Evolutionary conservation across 306 rosid genomes (phyloP).

Genomic region (Cyamopsis tetragonoloba): DNA sequence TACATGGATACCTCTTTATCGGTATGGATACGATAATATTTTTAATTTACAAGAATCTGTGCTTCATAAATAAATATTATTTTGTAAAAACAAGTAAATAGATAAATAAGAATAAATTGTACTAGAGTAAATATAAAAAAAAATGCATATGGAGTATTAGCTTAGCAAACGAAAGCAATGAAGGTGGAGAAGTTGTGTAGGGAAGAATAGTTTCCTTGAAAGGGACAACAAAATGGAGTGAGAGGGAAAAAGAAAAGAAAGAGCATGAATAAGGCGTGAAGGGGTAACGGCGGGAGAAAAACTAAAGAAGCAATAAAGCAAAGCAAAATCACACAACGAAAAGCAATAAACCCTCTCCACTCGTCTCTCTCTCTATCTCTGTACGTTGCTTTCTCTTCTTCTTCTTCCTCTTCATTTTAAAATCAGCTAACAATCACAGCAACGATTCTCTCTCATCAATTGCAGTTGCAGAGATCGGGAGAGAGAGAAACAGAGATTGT

Average conservation of each 20-base stretch:
- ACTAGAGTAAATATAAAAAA: no score
- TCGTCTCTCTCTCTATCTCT: neutral
- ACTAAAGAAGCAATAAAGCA: constrained; percentile 15
- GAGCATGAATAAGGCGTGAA: neutral
- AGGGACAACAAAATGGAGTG: constrained; percentile 6
- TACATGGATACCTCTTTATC: no score
- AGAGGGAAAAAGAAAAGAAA: neutral
- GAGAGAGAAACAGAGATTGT: no score
- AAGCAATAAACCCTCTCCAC: constrained; percentile 20
- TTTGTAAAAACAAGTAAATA: no score
- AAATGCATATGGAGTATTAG: no score
- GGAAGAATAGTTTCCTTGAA: constrained; percentile 15
- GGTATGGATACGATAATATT: no score
- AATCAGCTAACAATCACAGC: neutral
- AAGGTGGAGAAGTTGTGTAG: neutral
- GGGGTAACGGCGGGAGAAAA: constrained; percentile 24
- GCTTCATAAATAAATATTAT: no score
- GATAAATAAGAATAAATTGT: no score
- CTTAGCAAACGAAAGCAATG: neutral
- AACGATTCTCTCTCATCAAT: neutral
- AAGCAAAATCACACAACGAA: constrained; percentile 20
- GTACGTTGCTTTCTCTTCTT: no score
- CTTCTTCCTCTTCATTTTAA: neutral
- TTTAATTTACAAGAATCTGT: no score
- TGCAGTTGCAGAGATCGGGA: no score